Evolutionary conservation across 805 yeast species (phyloP).

Genomic region (Kuraishia hungarica): DNA sequence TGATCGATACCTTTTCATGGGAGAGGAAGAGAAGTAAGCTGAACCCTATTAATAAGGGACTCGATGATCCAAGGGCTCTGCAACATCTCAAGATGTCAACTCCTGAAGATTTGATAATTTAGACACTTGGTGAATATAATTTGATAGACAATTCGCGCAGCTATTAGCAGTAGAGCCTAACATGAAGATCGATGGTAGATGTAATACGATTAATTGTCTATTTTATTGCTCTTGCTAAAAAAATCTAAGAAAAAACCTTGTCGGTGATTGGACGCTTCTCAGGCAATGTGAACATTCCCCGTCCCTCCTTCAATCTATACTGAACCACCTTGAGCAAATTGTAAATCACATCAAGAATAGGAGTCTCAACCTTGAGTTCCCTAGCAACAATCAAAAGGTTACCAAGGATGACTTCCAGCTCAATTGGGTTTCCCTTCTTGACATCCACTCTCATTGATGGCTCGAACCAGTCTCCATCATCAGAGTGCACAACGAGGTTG

Average conservation of each 20-base stretch:
- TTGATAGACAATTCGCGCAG: conserved; percentile 1
- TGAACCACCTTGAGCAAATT: conserved; percentile 53
- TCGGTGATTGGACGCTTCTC: conserved; percentile 25
- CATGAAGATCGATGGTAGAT: no score
- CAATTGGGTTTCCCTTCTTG: conserved; percentile 57
- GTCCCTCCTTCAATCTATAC: conserved; percentile 47
- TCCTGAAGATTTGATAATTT: conserved; percentile 14
- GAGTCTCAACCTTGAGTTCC: conserved; percentile 41
- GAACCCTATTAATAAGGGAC: conserved; percentile 16
- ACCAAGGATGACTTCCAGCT: conserved; percentile 65
- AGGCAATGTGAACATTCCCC: conserved; percentile 38
- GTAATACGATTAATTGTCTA: no score
- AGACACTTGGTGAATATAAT: conserved; percentile 6
- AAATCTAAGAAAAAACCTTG: conserved; percentile 4
- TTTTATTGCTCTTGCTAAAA: not conserved
- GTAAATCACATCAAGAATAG: conserved; percentile 51
- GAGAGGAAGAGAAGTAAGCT: conserved; percentile 14
- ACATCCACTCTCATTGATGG: conserved; percentile 73
- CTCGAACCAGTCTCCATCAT: conserved; percentile 47
- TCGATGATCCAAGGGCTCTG: conserved; percentile 18
- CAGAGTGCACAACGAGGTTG: conserved; percentile 42
- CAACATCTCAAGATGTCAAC: conserved; percentile 16
- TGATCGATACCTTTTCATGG: conserved; percentile 17
- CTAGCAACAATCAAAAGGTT: conserved; percentile 49
- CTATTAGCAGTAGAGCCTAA: no score